Percentiles rank a stretch among this genome's conserved stretches.
These are phyloP conservation scores for Bretziella fagacearum DNA, from an alignment of 2,329 filamentous ascomycete species.

Conservation along the genomic window DNA sequence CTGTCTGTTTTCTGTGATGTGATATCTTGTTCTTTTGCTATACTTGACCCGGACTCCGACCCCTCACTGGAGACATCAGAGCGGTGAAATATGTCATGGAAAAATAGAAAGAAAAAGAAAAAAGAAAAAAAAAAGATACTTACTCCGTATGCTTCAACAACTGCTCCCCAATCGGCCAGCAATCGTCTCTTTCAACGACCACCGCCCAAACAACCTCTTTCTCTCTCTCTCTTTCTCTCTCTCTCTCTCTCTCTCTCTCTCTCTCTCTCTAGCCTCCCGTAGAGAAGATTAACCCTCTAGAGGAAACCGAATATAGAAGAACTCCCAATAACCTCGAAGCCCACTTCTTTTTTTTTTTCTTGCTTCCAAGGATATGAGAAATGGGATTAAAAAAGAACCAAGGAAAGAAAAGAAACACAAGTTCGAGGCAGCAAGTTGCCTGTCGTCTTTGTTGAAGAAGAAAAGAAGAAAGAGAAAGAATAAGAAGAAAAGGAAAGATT, in stretches of 20 bases:
- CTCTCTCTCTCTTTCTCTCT: background rate
- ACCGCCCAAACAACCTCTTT: background rate
- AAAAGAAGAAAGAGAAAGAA: conserved; percentile 1
- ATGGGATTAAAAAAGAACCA: conserved; percentile 16
- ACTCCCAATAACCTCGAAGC: background rate
- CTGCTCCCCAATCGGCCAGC: conserved; percentile 4
- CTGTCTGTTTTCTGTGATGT: too few species aligned
- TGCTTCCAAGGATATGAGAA: conserved; percentile 13
- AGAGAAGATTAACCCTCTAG: background rate
- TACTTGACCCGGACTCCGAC: background rate
- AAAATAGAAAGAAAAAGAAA: conserved; percentile 3
- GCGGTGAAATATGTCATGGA: background rate
- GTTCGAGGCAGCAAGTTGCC: too few species aligned
- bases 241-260: background rate
- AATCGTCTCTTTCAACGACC: conserved; percentile 4
- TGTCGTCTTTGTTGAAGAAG: background rate
- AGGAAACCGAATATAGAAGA: background rate
- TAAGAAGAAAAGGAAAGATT: background rate
- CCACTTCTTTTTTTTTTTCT: background rate
- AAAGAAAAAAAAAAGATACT: background rate
- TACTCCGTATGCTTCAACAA: background rate
- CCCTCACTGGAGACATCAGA: background rate
- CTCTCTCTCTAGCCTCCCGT: too few species aligned
- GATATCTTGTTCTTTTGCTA: too few species aligned
- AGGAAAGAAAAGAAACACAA: conserved; percentile 9